These are phyloP conservation scores for Phaeosphaeriaceae sp. DNA, from an alignment of 2,329 filamentous ascomycete species.

Conservation along the genomic window DNA sequence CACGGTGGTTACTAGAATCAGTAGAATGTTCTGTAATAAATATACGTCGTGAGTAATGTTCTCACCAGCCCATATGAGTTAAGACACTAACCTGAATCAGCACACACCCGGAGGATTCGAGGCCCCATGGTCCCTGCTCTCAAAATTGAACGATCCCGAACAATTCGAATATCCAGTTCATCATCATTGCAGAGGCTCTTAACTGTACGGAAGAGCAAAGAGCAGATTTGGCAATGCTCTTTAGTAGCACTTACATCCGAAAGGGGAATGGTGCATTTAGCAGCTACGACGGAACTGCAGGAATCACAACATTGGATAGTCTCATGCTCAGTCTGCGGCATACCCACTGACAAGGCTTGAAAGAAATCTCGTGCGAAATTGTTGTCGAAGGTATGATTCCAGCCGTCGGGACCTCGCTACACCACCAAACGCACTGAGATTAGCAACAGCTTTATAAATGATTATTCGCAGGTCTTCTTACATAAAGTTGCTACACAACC, in stretches of 20 bases:
- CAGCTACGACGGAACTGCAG: neutral
- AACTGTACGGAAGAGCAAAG: conserved; percentile 7
- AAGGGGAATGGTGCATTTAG: neutral
- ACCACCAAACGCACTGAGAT: no score
- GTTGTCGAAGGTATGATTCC: no score
- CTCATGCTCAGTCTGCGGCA: no score
- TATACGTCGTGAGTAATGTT: neutral
- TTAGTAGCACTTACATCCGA: conserved; percentile 4
- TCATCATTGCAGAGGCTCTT: conserved; percentile 3
- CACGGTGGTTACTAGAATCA: neutral
- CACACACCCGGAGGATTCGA: neutral
- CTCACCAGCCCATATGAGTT: neutral
- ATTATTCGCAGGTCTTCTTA: no score
- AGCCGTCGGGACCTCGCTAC: no score
- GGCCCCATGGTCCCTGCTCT: neutral
- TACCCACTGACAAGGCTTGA: no score
- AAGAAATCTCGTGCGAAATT: no score
- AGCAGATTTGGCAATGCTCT: conserved; percentile 9
- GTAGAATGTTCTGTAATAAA: neutral
- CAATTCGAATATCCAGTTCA: neutral
- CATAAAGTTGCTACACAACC: no score
- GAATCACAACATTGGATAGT: no score
- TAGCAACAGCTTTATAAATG: no score
- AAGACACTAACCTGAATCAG: neutral
- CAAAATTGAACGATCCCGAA: neutral